Evolutionary conservation across 2,329 filamentous ascomycete genomes (phyloP).

Genomic region (Alternaria rosae): DNA sequence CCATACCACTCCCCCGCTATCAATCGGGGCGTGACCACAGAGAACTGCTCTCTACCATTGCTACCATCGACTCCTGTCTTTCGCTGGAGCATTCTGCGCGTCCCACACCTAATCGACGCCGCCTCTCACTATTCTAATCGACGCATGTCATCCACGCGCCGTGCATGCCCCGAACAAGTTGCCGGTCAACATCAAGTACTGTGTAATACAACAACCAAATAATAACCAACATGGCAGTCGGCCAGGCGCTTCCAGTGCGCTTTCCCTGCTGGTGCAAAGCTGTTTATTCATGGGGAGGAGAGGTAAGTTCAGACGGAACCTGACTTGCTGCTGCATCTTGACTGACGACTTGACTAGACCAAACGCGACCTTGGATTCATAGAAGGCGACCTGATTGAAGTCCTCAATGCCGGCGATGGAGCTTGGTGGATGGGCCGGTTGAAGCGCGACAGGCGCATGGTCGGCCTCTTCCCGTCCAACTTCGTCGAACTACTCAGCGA

Average conservation of each 20-base stretch:
- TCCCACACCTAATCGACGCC: constrained; percentile 3
- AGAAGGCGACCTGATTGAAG: constrained; percentile 97
- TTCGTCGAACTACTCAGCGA: constrained; percentile 92
- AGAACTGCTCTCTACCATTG: constrained; percentile 17
- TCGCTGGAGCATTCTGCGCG: constrained; percentile 13
- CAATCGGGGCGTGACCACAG: constrained; percentile 16
- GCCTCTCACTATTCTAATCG: constrained; percentile 12
- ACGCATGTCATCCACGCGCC: constrained; percentile 26
- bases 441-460: constrained; percentile 85
- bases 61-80: constrained; percentile 10
- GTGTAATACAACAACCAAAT: neutral
- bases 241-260: constrained; percentile 69
- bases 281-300: constrained; percentile 92
- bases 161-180: constrained; percentile 26
- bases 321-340: constrained; percentile 12
- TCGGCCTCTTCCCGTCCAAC: constrained; percentile 95
- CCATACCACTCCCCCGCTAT: constrained; percentile 27
- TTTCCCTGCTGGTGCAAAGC: constrained; percentile 94
- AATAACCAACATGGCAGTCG: constrained; percentile 52
- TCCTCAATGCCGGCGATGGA: constrained; percentile 94
- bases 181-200: constrained; percentile 20
- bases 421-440: constrained; percentile 98
- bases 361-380: constrained; percentile 96
- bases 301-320: constrained; percentile 53
- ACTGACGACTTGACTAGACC: constrained; percentile 59